Evolutionary conservation across 148 eudicot species (phyloP).

Genomic region (Spergularia marina): DNA sequence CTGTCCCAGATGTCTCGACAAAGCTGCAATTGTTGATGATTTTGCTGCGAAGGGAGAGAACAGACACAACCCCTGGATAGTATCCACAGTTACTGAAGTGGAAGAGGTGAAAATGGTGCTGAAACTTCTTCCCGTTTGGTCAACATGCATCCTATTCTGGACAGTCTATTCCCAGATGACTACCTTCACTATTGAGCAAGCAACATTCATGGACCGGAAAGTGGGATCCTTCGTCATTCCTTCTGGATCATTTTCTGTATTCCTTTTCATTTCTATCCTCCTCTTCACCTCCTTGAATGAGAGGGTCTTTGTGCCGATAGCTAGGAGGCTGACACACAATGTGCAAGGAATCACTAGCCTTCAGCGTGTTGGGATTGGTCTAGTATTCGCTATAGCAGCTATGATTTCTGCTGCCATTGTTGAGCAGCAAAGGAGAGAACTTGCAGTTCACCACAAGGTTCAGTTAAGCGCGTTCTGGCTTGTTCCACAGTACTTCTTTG

Average conservation of each 20-base stretch:
- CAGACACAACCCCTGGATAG: conserved; percentile 52
- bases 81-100: conserved; percentile 81
- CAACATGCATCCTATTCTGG: conserved; percentile 93
- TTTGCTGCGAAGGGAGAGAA: conserved; percentile 40
- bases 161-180: conserved; percentile 98
- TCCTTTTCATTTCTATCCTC: conserved; percentile 79
- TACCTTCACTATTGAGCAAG: conserved; percentile 96
- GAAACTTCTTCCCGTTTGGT: conserved; percentile 87
- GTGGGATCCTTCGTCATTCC: conserved; percentile 69
- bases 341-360: conserved; percentile 73
- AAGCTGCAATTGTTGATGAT: conserved; percentile 77
- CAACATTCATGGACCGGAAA: conserved; percentile 81
- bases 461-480: conserved; percentile 86
- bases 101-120: conserved; percentile 96
- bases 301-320: conserved; percentile 61
- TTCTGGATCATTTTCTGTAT: conserved; percentile 78
- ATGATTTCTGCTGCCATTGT: conserved; percentile 73
- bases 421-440: conserved; percentile 58
- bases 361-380: conserved; percentile 79
- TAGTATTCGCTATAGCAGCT: conserved; percentile 50
- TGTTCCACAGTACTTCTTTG: conserved; percentile 84
- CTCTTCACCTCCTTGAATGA: conserved; percentile 85
- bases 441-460: conserved; percentile 14
- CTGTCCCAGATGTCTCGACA: conserved; percentile 73
- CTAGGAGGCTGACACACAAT: conserved; percentile 60